These are phyloP conservation scores for Basidiobolus meristosporus DNA, from an alignment of 371 early-diverging fungal genomes.

Conservation along the genomic window DNA sequence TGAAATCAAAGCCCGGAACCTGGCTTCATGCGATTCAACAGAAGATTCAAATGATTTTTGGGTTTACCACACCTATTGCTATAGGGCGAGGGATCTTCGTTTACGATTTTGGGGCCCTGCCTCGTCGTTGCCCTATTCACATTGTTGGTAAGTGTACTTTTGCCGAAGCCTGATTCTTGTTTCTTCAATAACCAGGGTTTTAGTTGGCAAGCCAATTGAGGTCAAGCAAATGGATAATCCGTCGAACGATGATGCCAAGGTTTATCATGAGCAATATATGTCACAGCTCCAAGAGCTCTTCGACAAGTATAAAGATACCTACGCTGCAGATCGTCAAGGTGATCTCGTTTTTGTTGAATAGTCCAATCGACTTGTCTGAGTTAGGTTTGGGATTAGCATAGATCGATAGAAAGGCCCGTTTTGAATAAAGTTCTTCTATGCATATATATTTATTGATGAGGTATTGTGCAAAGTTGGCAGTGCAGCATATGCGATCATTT, in stretches of 20 bases:
- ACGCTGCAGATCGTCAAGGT: constrained; percentile 26
- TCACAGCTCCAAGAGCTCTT: constrained; percentile 34
- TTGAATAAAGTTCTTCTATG: too few species aligned
- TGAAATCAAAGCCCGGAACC: constrained; percentile 24
- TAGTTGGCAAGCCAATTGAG: constrained; percentile 44
- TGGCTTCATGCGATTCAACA: constrained; percentile 27
- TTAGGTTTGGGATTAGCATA: too few species aligned
- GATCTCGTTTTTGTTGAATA: constrained; percentile 30
- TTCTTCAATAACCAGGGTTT: too few species aligned
- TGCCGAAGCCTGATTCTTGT: too few species aligned
- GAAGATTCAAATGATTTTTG: constrained; percentile 28
- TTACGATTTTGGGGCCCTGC: constrained; percentile 33
- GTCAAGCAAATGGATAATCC: constrained; percentile 28
- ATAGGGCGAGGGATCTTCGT: constrained; percentile 56
- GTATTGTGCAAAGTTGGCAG: too few species aligned
- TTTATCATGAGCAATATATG: constrained; percentile 39
- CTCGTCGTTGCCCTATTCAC: constrained; percentile 24
- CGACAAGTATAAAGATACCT: constrained; percentile 43
- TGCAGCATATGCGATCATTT: too few species aligned
- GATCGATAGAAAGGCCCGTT: too few species aligned
- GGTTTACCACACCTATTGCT: constrained; percentile 50
- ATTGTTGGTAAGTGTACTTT: too few species aligned
- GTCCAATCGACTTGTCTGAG: too few species aligned
- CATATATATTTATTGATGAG: too few species aligned
- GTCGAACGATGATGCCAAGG: constrained; percentile 34